Evolutionary conservation across 2,329 filamentous ascomycete species (phyloP), one percentile per base, ranked within the genome.

Genomic region (Clathrospora elynae): DNA sequence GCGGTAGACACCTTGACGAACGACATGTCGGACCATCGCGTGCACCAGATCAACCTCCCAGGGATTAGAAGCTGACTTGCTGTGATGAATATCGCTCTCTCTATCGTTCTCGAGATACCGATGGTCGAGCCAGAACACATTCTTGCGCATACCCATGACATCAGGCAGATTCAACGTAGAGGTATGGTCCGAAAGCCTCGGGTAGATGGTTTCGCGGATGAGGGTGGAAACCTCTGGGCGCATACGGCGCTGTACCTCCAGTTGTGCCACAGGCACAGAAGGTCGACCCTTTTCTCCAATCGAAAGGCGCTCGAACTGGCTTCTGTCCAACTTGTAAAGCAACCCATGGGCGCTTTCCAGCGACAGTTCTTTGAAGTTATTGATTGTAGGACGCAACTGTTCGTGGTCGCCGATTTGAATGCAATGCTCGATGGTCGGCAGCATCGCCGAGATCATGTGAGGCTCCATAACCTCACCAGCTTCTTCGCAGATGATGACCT

Each of bases 381-480:
- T 71, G 3, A 83, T 77, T 38, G 78, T 74, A 0, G 82, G 82
- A 1, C 82, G 76, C 1, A 86, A 72, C 55, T 86, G 83, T n/a
- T 75, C 68, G 45, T 85, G 82, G 53, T 86, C 83, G 0, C 83
- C 82, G 29, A 86, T 85, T 10, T 82, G 72, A 13, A 86, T 80
- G 9, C 75, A 70, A 45, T 87, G 84, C 59, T 87, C 75, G 0
- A 85, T 43, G 3, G 75, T 75, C 0, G 83, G 82, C 0, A 84
- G 67, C 3, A 87, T 62, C 0, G 83, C 76, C 0, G 81, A 80
- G 2, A 87, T 59, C 2, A 80, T 68, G 46, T 87, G 83, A 0
- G 80, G 73, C 60, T 88, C 85, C 17, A 87, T 70, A 0, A 88
- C 80, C 48, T 88, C 84, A 0, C 78, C 85, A 2, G 84, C 85